phyloP scores from a whole-genome alignment of 768 basidiomycete genomes.

The Naganishia randhawae region DNA sequence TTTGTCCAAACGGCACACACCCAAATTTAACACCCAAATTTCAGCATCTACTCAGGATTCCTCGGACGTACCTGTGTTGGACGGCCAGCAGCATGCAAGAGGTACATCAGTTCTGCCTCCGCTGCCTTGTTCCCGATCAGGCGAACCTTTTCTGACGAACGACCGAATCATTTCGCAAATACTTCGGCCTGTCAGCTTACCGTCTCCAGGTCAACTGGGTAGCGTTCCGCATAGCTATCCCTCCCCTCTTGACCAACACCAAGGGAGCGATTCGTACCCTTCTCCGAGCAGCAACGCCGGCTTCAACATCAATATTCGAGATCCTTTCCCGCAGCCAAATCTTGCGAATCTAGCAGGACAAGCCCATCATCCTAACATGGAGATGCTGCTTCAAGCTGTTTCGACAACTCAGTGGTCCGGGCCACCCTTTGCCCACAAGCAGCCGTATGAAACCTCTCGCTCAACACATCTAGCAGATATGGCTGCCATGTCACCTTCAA shows the following conservation, averaged over 20 bases:
- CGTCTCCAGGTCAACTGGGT: background rate
- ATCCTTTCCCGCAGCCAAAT: background rate
- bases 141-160: background rate
- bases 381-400: conserved; percentile 16
- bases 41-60: background rate
- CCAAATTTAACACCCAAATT: background rate
- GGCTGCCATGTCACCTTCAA: background rate
- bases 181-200: conserved; percentile 5
- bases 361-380: conserved; percentile 1
- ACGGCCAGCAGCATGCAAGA: background rate
- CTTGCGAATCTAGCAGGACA: conserved; percentile 13
- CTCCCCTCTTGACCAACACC: background rate
- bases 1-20: background rate
- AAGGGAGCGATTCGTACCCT: background rate
- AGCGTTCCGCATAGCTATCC: background rate
- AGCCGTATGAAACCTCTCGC: background rate
- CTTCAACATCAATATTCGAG: background rate
- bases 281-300: background rate
- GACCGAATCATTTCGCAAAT: conserved; percentile 17
- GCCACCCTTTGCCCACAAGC: background rate
- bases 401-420: background rate
- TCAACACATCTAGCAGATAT: background rate
- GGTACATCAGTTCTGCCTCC: background rate
- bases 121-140: background rate
- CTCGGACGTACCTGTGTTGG: background rate